These are phyloP conservation scores for Acer negundo DNA, from an alignment of 345 rosid genomes.

Conservation along the genomic window DNA sequence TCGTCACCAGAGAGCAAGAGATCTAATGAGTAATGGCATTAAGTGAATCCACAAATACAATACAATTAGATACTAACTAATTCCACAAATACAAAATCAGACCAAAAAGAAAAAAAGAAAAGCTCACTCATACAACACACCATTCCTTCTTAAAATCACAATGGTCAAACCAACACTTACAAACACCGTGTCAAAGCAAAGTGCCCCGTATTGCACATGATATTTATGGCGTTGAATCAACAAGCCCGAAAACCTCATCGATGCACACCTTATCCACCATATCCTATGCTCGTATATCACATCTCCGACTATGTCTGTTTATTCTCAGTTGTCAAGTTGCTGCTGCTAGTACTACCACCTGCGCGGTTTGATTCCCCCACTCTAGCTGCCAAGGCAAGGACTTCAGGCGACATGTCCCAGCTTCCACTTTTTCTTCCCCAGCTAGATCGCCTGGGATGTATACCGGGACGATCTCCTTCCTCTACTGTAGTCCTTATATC, in stretches of 20 bases:
- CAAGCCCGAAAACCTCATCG: slow-evolving; percentile 8
- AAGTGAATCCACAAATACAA: slow-evolving; percentile 27
- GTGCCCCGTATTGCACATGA: slow-evolving; percentile 17
- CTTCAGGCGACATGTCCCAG: slow-evolving; percentile 86
- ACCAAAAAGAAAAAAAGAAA: slow-evolving; percentile 21
- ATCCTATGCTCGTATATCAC: slow-evolving; percentile 25
- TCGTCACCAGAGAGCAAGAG: not conserved
- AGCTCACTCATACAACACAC: slow-evolving; percentile 49
- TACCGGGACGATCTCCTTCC: slow-evolving; percentile 61
- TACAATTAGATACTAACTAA: slow-evolving; percentile 42
- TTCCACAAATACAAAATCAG: slow-evolving; percentile 34
- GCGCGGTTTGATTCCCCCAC: slow-evolving; percentile 74
- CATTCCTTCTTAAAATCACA: slow-evolving; percentile 40
- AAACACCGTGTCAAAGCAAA: slow-evolving; percentile 30
- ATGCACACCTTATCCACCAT: slow-evolving; percentile 12
- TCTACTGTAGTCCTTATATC: slow-evolving; percentile 67
- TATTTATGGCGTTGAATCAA: slow-evolving; percentile 14
- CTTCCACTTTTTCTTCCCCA: slow-evolving; percentile 84
- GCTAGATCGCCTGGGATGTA: slow-evolving; percentile 79
- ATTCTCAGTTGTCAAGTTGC: slow-evolving; percentile 56
- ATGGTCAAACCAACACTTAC: slow-evolving; percentile 31
- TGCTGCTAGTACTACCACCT: slow-evolving; percentile 53
- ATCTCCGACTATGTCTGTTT: slow-evolving; percentile 41
- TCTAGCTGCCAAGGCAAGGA: slow-evolving; percentile 87
- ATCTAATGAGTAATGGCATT: not conserved